Base-by-base conservation (phyloP, 176 grass and related monocot species). In the Eremochloa ophiuroides region DNA sequence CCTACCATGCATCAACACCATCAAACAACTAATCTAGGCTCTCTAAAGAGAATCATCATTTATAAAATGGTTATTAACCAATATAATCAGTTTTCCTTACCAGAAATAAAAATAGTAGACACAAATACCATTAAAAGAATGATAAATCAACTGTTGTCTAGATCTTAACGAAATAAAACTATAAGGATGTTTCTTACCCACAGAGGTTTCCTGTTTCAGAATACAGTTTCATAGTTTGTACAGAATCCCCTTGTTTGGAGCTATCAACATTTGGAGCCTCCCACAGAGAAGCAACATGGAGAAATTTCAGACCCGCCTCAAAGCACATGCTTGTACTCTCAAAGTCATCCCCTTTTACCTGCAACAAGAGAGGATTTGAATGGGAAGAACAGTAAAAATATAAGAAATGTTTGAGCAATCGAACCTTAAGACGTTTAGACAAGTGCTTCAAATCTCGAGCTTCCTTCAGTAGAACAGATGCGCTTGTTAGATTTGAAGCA, bases 301-400 rank as follows among this genome's bases (percentile, higher is more conserved):
- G 92, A 89, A 98, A 98, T 73, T 98, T 93, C 44, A 98, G 89
- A 59, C 77, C 81, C 6, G 95, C 95, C 86, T 98, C 90, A 86
- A 98, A 98, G 72, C 89, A 98, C 73, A 98, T 86, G 62, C 71
- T 83, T 75, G 88, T 80, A 33, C 90, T 92, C 73, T 93, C 90
- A 72, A 91, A 80, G 43, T 89, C 90, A 20, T 86, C 77, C 26
- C 89, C 92, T 80, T 94, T 89, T 68, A 43, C 86, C 95, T 98
- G 86, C 71, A 66, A 82, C 38, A 89, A 75, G 34, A 80, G 68
- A 44, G 11, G 43, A 25, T 68, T 48, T 64, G 25, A 66, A 38
- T 73, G 40, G 62, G 60, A 74, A 83, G 15, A 84, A 80, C 35
- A 28, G 29, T 48, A 43, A 27, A 74, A 23, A 60, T 55, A 60